Conservation (phyloP, 2,329 filamentous ascomycete species). For the Neopestalotiopsis sp. region DNA sequence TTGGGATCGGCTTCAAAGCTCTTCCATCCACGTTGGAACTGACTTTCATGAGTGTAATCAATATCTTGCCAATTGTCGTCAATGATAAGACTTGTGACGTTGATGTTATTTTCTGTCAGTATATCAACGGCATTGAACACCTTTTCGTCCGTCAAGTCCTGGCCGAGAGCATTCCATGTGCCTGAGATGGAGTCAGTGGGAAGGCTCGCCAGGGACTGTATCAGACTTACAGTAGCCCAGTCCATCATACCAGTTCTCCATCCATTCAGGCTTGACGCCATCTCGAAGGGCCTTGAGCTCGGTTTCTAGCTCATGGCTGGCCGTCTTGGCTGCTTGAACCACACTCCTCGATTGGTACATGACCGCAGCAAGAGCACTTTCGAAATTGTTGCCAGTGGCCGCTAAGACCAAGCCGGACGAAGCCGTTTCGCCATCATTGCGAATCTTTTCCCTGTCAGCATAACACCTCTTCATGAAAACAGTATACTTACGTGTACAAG, state of each 20-base stretch:
- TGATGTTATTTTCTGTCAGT: constrained; percentile 73
- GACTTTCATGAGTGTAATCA: constrained; percentile 53
- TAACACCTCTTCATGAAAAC: constrained; percentile 14
- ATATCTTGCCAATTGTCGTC: constrained; percentile 97
- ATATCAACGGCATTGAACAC: constrained; percentile 76
- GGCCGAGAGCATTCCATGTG: constrained; percentile 94
- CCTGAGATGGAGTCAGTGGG: constrained; percentile 42
- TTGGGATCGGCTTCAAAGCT: constrained; percentile 84
- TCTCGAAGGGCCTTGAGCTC: constrained; percentile 52
- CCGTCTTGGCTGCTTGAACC: constrained; percentile 51
- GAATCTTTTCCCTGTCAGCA: constrained; percentile 44
- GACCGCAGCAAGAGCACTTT: constrained; percentile 76
- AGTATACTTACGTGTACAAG: constrained; percentile 63
- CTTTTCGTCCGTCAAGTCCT: constrained; percentile 80
- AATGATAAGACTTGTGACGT: constrained; percentile 86
- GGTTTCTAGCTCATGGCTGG: constrained; percentile 46
- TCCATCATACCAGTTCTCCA: constrained; percentile 90
- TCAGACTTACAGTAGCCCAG: constrained; percentile 91
- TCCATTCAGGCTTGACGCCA: constrained; percentile 67
- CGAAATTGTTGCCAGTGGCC: constrained; percentile 74
- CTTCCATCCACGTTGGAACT: constrained; percentile 71
- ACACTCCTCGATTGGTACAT: constrained; percentile 86
- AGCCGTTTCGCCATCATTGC: constrained; percentile 68
- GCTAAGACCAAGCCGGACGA: constrained; percentile 69
- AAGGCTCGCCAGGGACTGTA: not conserved